Percentiles rank a stretch among this genome's conserved stretches.
These are phyloP conservation scores for Brassica rapa DNA, from an alignment of 345 rosid genomes.

Conservation along the genomic window DNA sequence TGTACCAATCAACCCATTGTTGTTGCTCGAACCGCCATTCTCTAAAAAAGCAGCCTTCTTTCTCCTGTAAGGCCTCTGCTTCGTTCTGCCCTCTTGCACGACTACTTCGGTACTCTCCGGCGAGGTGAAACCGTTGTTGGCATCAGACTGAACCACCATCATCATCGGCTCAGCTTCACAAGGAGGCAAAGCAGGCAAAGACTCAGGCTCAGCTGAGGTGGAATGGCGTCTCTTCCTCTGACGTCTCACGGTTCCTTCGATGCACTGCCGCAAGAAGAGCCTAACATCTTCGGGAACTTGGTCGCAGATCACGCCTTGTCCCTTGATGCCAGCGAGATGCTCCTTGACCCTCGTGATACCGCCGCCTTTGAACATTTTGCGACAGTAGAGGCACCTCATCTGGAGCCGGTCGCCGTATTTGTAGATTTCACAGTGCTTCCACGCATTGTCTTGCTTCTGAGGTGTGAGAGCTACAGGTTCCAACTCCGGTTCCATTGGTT, in stretches of 20 bases:
- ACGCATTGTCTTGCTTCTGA: constrained; percentile 85
- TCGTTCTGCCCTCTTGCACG: constrained; percentile 29
- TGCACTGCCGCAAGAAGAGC: constrained; percentile 58
- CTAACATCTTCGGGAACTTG: constrained; percentile 68
- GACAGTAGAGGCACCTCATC: constrained; percentile 72
- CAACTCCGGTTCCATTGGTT: constrained; percentile 37
- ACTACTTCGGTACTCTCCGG: constrained; percentile 17
- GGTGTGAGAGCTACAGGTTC: constrained; percentile 66
- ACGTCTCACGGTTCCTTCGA: constrained; percentile 65
- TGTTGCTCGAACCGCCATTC: constrained; percentile 41
- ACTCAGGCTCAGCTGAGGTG: constrained; percentile 51
- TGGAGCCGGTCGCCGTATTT: constrained; percentile 75
- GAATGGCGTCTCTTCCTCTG: constrained; percentile 71
- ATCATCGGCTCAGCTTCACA: constrained; percentile 35
- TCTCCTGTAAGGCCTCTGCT: constrained; percentile 41
- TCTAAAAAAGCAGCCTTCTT: constrained; percentile 44
- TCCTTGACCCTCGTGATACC: constrained; percentile 95
- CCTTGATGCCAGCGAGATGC: constrained; percentile 87
- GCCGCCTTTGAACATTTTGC: constrained; percentile 84
- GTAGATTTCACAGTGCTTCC: constrained; percentile 84
- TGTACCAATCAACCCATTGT: constrained; percentile 24
- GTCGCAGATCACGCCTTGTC: constrained; percentile 73
- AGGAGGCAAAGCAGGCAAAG: constrained; percentile 42
- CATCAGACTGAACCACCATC: constrained; percentile 46
- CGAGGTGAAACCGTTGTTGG: constrained; percentile 23